A percentile compares a stretch with the other conserved stretches of the same genome.
Conservation (phyloP, 805 yeast species). For the Candida montana region DNA sequence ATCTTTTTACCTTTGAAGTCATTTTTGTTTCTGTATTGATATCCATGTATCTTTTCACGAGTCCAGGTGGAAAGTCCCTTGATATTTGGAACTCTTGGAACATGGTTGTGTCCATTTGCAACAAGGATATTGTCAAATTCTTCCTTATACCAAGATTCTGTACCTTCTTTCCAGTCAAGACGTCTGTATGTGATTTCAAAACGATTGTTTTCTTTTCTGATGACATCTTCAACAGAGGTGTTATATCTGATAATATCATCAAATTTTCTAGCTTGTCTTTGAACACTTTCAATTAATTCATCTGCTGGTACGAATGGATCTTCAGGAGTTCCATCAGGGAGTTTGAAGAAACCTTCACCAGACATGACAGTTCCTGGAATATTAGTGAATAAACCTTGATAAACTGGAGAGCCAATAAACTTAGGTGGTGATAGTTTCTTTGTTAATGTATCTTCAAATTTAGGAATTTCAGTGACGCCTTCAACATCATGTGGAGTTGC, state of each 20-base stretch:
- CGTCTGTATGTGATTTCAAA: background rate
- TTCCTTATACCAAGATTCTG: constrained; percentile 33
- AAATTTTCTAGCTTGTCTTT: background rate
- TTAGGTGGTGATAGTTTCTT: background rate
- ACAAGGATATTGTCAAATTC: constrained; percentile 37
- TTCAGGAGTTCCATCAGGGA: background rate
- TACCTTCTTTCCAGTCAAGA: constrained; percentile 1
- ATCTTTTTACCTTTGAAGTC: constrained; percentile 28
- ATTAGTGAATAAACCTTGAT: background rate
- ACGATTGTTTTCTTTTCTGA: background rate
- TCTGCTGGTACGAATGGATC: background rate
- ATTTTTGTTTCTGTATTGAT: constrained; percentile 16
- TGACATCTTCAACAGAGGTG: background rate
- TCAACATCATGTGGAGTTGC: background rate
- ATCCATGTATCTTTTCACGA: constrained; percentile 25
- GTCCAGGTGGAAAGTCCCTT: constrained; percentile 35
- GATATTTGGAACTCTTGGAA: constrained; percentile 45
- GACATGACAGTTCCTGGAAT: background rate
- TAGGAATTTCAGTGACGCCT: background rate
- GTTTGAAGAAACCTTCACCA: background rate
- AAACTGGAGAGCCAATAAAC: background rate
- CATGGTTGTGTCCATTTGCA: constrained; percentile 50
- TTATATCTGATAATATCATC: background rate
- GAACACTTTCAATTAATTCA: background rate
- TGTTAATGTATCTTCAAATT: background rate